Base-by-base conservation (phyloP, 768 basidiomycete species). In the Favolaschia claudopus region DNA sequence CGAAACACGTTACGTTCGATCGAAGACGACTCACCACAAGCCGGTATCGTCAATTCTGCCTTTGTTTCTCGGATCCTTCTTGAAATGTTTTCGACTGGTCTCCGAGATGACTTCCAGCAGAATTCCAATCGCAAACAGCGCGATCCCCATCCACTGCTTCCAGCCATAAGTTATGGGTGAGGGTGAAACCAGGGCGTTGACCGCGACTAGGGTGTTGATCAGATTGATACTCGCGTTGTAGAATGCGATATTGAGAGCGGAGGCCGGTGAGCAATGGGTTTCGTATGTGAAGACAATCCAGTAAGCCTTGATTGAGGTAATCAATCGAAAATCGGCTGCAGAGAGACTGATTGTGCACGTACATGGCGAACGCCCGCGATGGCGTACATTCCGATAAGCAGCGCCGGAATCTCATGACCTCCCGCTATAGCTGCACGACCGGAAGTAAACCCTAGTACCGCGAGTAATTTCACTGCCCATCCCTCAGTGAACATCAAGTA, bases 161-260 rank as follows among this genome's bases (percentile, higher is more conserved):
- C 58, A 64, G 12, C 58, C 58, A 12, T n/a, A 64, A 45, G 52
- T 53, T 58, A 20, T 67, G 62, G 6, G 58, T 42, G 9, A 63
- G 50, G 46, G 34, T 45, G 58, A 55, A 17, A 63, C 64, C 47
- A 55, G 56, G 3, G 59, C 55, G 51, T 62, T 50, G 19, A 65
- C 57, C 45, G 67, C 65, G 31, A 69, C 29, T 19, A 71, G 48
- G 1, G 68, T 69, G 56, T 68, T 69, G n/a, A 62, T 14, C 34
- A 34, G 32, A 19, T 65, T 67, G 40, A 63, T 12, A 10, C 51
- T 12, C 17, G 45, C 36, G 55, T 71, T 69, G 51, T 56, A 63
- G 6, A 32, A 17, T 31, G 60, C 44, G 48, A 68, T 43, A 25
- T n/a, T 8, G 9, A 63, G 24, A 1, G 68, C 54, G 8, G 19